Evolutionary conservation across 2,329 filamentous ascomycete genomes (phyloP).

Genomic region (Fusarium austroafricanum): DNA sequence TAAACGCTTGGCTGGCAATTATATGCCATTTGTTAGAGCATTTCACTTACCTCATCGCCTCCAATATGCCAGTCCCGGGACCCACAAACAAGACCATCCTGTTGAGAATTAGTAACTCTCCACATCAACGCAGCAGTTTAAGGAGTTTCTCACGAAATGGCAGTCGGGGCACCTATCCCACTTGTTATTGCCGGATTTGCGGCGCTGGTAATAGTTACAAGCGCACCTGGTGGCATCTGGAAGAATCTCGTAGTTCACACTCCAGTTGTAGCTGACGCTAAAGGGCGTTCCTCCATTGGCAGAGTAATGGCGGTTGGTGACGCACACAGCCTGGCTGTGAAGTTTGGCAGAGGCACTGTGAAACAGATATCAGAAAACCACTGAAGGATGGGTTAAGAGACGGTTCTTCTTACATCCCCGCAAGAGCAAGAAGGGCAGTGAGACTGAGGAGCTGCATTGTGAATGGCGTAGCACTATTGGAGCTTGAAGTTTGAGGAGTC

Average conservation of each 20-base stretch:
- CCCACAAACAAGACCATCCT: constrained; percentile 29
- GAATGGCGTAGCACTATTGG: too few species aligned
- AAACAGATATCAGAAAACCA: accelerated
- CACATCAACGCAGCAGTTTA: too few species aligned
- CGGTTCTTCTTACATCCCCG: not conserved
- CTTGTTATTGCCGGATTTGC: constrained; percentile 23
- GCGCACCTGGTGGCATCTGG: constrained; percentile 24
- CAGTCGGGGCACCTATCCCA: constrained; percentile 38
- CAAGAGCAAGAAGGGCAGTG: not conserved
- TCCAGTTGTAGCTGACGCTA: constrained; percentile 29
- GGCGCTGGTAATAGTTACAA: constrained; percentile 14
- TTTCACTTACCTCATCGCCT: constrained; percentile 32
- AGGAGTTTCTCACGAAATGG: constrained; percentile 7
- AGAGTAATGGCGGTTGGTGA: constrained; percentile 1
- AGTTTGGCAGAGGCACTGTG: constrained; percentile 6
- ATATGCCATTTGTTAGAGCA: not conserved
- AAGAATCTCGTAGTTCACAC: constrained; percentile 24
- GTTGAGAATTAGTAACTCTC: not conserved
- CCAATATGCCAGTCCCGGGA: constrained; percentile 35
- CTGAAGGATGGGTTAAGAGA: too few species aligned
- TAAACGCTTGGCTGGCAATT: accelerated
- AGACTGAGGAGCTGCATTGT: not conserved
- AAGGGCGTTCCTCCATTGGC: constrained; percentile 3
- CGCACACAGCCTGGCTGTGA: constrained; percentile 28
- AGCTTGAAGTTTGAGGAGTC: too few species aligned